Conservation (phyloP, 176 grass and related monocot genomes). For the Thalia dealbata region DNA sequence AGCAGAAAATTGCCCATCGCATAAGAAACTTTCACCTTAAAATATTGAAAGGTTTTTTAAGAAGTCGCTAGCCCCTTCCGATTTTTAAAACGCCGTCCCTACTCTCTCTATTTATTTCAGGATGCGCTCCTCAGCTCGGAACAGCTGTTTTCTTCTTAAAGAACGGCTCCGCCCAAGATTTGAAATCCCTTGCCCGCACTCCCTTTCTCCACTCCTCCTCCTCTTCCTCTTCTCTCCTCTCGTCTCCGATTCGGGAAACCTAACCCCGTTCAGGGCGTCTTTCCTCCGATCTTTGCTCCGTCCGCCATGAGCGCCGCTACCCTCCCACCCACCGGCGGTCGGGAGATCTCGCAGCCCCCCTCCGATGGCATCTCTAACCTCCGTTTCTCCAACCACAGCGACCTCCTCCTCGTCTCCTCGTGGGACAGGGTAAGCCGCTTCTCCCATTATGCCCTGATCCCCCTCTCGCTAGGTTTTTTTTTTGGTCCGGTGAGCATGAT, state of each 20-base stretch:
- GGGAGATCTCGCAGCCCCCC: slow-evolving; percentile 58
- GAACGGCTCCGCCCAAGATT: neutral
- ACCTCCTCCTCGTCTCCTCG: slow-evolving; percentile 89
- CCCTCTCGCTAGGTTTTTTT: slow-evolving; percentile 3
- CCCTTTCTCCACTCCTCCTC: neutral
- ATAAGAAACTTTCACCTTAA: no score
- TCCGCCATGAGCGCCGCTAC: slow-evolving; percentile 31
- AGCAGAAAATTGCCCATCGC: no score
- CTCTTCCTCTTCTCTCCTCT: neutral
- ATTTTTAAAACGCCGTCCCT: no score
- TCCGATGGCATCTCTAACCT: slow-evolving; percentile 88
- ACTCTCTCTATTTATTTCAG: no score
- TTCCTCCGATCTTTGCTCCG: neutral
- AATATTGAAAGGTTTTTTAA: no score
- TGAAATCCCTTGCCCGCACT: neutral
- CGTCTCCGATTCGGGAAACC: neutral
- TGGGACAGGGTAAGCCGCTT: slow-evolving; percentile 73
- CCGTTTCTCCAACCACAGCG: slow-evolving; percentile 97
- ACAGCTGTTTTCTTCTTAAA: no score
- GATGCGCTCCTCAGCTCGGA: no score
- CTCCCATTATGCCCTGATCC: neutral
- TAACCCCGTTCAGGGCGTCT: no score
- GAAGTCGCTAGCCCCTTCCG: no score
- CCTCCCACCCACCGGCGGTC: slow-evolving; percentile 30
- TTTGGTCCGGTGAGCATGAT: slow-evolving; percentile 9